Percentiles rank a stretch among this genome's conserved stretches.
These are phyloP conservation scores for Hymenochaete sp. DNA, from an alignment of 1,284 basidiomycete species.

Conservation along the genomic window DNA sequence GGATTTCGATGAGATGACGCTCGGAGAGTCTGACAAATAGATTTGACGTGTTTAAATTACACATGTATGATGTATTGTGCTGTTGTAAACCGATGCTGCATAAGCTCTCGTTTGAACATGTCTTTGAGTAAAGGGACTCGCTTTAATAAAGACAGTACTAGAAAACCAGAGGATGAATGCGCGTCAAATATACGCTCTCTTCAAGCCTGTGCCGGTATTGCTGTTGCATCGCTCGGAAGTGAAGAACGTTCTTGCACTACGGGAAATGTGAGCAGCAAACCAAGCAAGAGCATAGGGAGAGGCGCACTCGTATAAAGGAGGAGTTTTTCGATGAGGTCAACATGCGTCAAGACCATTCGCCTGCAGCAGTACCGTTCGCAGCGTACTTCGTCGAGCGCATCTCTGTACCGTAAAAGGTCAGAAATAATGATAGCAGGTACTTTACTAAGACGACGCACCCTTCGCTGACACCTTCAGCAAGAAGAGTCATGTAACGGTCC, in stretches of 20 bases:
- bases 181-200: too few species aligned
- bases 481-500: constrained; percentile 74
- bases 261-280: not conserved
- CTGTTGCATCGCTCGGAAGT: too few species aligned
- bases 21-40: constrained; percentile 31
- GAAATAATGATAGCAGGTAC: not conserved
- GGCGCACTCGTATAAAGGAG: constrained; percentile 91
- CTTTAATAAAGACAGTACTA: not conserved
- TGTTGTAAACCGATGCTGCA: too few species aligned
- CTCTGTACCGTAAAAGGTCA: constrained; percentile 39
- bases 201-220: too few species aligned
- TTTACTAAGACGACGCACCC: constrained; percentile 49
- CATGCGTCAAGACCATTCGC: constrained; percentile 96
- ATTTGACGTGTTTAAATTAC: not conserved
- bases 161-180: not conserved
- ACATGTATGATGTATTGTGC: not conserved
- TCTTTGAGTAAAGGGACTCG: not conserved
- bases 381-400: constrained; percentile 86
- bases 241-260: too few species aligned
- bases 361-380: constrained; percentile 94
- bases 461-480: constrained; percentile 74
- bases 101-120: not conserved
- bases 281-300: not conserved
- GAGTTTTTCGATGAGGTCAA: constrained; percentile 94
- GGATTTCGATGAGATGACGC: constrained; percentile 81